These are phyloP conservation scores for Tephrocybe sp. DNA, from an alignment of 768 basidiomycete species.

Conservation along the genomic window DNA sequence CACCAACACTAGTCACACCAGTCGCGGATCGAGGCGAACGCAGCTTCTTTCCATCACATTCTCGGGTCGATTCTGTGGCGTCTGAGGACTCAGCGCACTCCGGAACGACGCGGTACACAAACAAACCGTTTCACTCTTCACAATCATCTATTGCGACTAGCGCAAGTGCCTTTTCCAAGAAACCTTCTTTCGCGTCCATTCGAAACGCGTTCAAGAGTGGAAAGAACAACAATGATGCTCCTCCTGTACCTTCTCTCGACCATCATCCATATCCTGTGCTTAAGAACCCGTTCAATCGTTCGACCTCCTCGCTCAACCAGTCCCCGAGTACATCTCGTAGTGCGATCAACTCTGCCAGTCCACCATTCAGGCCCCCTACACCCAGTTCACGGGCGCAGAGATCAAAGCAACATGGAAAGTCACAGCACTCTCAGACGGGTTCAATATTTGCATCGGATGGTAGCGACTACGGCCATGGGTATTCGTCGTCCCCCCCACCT, in stretches of 20 bases:
- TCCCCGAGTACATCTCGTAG: slow-evolving; percentile 34
- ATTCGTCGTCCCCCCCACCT: slow-evolving; percentile 69
- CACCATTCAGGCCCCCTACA: slow-evolving; percentile 61
- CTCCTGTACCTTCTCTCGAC: slow-evolving; percentile 76
- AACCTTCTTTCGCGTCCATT: slow-evolving; percentile 83
- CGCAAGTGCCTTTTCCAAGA: slow-evolving; percentile 68
- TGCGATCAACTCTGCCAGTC: slow-evolving; percentile 44
- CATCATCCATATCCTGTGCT: slow-evolving; percentile 67
- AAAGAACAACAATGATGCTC: slow-evolving; percentile 58
- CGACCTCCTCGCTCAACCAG: slow-evolving; percentile 73
- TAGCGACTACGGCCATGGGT: slow-evolving; percentile 62
- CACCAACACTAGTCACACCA: slow-evolving; percentile 62
- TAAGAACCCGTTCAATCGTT: slow-evolving; percentile 83
- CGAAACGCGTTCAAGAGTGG: slow-evolving; percentile 83
- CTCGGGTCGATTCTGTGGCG: slow-evolving; percentile 74
- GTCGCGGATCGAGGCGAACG: slow-evolving; percentile 51
- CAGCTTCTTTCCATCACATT: slow-evolving; percentile 65
- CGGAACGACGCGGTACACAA: slow-evolving; percentile 47
- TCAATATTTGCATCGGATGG: slow-evolving; percentile 70
- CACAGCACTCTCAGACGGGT: slow-evolving; percentile 76
- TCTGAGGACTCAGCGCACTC: slow-evolving; percentile 78
- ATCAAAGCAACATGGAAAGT: slow-evolving; percentile 65
- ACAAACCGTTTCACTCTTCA: slow-evolving; percentile 68
- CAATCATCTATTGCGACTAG: slow-evolving; percentile 67
- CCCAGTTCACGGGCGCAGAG: slow-evolving; percentile 50